Base-by-base conservation (phyloP, 768 basidiomycete species). In the Lepiota venenata region DNA sequence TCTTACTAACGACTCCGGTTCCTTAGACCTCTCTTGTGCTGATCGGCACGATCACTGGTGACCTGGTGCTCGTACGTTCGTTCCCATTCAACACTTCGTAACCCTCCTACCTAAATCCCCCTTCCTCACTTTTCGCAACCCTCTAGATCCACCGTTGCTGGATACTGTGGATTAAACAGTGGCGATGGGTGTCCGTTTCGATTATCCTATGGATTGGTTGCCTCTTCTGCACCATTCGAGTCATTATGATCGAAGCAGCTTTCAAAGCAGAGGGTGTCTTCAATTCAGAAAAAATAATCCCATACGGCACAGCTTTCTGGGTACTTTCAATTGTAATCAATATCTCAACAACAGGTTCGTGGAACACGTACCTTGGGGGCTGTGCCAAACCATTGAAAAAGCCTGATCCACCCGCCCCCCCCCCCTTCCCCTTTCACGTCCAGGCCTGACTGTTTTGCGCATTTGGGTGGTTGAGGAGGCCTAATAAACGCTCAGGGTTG, bases 121-220 rank as follows among this genome's bases (percentile, higher is more conserved):
- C n/a, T n/a, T n/a, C n/a, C n/a, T n/a, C n/a, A n/a, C n/a, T n/a
- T n/a, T n/a, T n/a, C n/a, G n/a, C n/a, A n/a, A 16, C 35, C n/a
- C 20, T 12, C 11, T 42, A 53, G 52, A 25, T 53, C 37, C 52
- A 53, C 27, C 43, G 52, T 8, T 53, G 32, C n/a, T 53, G 52
- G 52, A 36, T 53, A 46, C 14, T 53, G 12, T 53, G 52, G 52
- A 37, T 38, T n/a, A 36, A 22, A 25, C 16, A 5, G 4, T 53
- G 52, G 52, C 46, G 22, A 25, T 45, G 43, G 43, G 29, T 53
- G 39, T 22, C 15, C n/a, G 22, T 38, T 25, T 16, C 52, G 27
- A 25, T n/a, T n/a, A 25, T 53, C 44, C 37, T 46, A 7, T 53
- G 52, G 52, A 18, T 39, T 25, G 44, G 52, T 16, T 45, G 52